Percentiles rank a stretch among this genome's conserved stretches.
These are phyloP conservation scores for Saccharomycopsis fibuligera DNA, from an alignment of 805 yeast species.

Conservation along the genomic window DNA sequence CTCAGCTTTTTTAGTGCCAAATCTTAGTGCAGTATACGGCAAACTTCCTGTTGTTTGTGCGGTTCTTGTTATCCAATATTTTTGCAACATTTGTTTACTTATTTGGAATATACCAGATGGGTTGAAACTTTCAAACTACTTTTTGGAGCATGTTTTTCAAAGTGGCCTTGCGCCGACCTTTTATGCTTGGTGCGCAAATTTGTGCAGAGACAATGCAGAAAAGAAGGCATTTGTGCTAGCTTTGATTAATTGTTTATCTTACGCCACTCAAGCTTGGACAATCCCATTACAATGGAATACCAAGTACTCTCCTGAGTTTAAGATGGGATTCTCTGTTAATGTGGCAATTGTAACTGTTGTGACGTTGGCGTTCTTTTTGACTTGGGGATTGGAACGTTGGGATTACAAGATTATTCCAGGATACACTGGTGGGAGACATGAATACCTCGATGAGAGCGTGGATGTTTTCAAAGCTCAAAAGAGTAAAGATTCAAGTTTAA, in stretches of 20 bases:
- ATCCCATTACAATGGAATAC: constrained; percentile 18
- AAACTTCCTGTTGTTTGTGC: neutral
- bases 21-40: neutral
- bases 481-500: too few species aligned
- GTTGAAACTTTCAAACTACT: neutral
- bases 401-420: constrained; percentile 8
- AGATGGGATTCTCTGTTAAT: constrained; percentile 13
- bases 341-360: constrained; percentile 7
- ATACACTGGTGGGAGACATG: neutral
- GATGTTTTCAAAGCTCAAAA: too few species aligned
- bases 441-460: neutral
- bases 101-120: neutral
- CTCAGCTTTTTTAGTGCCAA: neutral
- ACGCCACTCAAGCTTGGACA: constrained; percentile 20
- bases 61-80: neutral
- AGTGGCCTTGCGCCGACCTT: constrained; percentile 16
- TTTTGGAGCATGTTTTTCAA: neutral
- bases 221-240: constrained; percentile 19
- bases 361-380: constrained; percentile 5
- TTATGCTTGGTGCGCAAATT: constrained; percentile 18
- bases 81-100: neutral
- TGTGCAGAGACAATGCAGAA: constrained; percentile 18
- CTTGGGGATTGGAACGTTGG: constrained; percentile 3
- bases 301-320: constrained; percentile 13
- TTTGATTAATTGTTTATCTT: constrained; percentile 17